Evolutionary conservation across 352 stramenopile species (phyloP), one percentile per base, ranked within the genome.

Genomic region (Aphanomyces invadans): DNA sequence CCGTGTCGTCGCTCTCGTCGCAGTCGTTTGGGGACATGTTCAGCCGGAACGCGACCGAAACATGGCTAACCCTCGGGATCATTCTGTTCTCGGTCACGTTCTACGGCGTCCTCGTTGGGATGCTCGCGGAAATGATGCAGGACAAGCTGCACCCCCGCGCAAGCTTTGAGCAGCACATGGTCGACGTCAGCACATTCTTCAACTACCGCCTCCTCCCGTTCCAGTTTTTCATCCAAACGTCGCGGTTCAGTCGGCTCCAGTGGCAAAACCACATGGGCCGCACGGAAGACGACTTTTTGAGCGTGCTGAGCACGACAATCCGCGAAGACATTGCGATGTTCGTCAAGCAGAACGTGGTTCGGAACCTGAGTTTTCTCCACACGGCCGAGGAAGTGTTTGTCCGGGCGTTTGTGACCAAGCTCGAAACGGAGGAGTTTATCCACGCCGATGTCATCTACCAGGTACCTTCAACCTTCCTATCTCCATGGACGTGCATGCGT

Each of bases 221-320:
- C n/a, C n/a, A 64, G 1, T 64, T 64, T 15, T 64, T 64, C 55
- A 52, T 64, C 15, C 55, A 64, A 52, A 64, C 55, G 33, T 64
- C 55, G 21, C 36, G 33, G 4, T 48, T 53, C 25, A 38, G 36
- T 52, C 55, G 55, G 3, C 21, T 21, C 11, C 55, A 51, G 21
- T 64, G 55, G 55, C 55, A 64, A 46, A 45, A 26, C 12, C 25
- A 46, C 55, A 32, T 51, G 11, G 55, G 36, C 9, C 55, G 36
- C 32, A 64, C 55, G 17, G 55, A 64, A 46, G 36, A 51, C n/a
- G 55, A 64, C 19, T 38, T 64, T 31, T 38, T 64, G 17, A 25
- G 31, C 32, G 26, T 46, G 28, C 55, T 64, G 4, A 51, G 31
- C 15, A 45, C 36, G 0, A 64, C 36, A 1, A 64, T 64, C 17